A percentile compares a stretch with the other conserved stretches of the same genome.
These are phyloP conservation scores for Nepenthes gracilis DNA, from an alignment of 148 eudicot genomes.

Conservation along the genomic window DNA sequence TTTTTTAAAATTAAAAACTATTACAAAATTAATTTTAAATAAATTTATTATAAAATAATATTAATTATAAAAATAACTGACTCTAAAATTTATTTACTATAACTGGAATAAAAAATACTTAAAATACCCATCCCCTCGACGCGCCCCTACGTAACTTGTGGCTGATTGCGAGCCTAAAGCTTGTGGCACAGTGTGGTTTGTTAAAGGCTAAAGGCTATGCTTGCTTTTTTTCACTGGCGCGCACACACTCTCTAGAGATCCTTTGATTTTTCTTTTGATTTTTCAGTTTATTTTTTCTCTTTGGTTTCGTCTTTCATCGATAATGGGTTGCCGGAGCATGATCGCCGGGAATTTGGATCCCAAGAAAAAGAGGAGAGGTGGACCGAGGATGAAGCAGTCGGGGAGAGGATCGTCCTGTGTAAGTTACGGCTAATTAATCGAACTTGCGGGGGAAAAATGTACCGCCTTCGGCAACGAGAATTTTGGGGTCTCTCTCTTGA, in stretches of 20 bases:
- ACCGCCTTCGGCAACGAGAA: conserved; percentile 8
- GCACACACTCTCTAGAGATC: background rate
- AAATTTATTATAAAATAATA: too few species aligned
- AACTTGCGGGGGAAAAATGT: conserved; percentile 5
- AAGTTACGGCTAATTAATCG: conserved; percentile 37
- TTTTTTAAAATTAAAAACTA: too few species aligned
- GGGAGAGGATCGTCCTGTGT: conserved; percentile 96
- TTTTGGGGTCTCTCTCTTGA: conserved; percentile 3
- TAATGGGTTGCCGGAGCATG: conserved; percentile 42
- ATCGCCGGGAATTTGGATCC: conserved; percentile 66
- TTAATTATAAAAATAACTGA: too few species aligned
- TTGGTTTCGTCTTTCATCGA: background rate
- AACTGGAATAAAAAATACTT: too few species aligned
- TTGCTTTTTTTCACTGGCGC: background rate
- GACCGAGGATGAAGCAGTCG: conserved; percentile 88
- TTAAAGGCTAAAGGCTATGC: background rate
- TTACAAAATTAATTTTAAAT: too few species aligned
- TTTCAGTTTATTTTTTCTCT: background rate
- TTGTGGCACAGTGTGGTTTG: conserved; percentile 44
- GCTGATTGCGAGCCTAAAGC: conserved; percentile 42
- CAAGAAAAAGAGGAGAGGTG: conserved; percentile 73
- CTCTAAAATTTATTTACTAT: too few species aligned
- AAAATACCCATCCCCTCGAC: too few species aligned
- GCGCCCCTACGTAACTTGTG: too few species aligned
- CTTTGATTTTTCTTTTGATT: too few species aligned